Base-by-base conservation (phyloP, 108 stramenopile species). In the Skeletonema costatum region DNA sequence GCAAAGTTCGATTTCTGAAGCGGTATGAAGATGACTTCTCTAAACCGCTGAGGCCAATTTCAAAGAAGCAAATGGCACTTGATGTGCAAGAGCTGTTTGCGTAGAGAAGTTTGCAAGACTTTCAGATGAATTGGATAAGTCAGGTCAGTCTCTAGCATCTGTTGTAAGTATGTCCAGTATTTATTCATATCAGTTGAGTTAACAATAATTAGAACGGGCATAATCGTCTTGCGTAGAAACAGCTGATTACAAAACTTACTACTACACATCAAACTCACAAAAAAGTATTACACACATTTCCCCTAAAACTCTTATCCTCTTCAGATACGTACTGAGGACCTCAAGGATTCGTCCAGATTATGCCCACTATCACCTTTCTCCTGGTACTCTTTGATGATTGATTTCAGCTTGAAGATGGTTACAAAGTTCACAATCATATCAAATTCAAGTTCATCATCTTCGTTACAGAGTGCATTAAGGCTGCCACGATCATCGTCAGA, bases 11-110 rank as follows among this genome's bases (percentile, higher is more conserved):
- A 29, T 90, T 93, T 74, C 71, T 86, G 19, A 68, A 85, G 50
- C 82, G 93, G 12, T 90, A 87, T 62, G 75, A 74, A 35, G 67
- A 76, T 58, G 93, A 93, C 50, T 86, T 93, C 33, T 36, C 67
- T 16, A 62, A 89, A 56, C 65, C 73, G 25, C 76, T 92, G 13
- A 73, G 91, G 29, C 81, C 84, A 38, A 31, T 53, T 0, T 64
- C 46, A 17, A 53, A 64, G 63, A 48, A 64, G n/a, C 53, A 56
- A 10, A 56, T 56, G 53, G 25, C 53, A 9, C 16, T 56, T 56
- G 53, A 56, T 56, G 19, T 56, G n/a, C 21, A 56, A n/a, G 9
- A 56, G 25, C 53, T 56, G 8, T 56, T 56, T 56, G 25, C 16
- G 4, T 46, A 46, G 44, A 16, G 39, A 41, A 10, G 39, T 11